Percentiles rank a stretch among this genome's conserved stretches.
Conservation (phyloP, 805 yeast genomes). For the Ogataea ganodermae region DNA sequence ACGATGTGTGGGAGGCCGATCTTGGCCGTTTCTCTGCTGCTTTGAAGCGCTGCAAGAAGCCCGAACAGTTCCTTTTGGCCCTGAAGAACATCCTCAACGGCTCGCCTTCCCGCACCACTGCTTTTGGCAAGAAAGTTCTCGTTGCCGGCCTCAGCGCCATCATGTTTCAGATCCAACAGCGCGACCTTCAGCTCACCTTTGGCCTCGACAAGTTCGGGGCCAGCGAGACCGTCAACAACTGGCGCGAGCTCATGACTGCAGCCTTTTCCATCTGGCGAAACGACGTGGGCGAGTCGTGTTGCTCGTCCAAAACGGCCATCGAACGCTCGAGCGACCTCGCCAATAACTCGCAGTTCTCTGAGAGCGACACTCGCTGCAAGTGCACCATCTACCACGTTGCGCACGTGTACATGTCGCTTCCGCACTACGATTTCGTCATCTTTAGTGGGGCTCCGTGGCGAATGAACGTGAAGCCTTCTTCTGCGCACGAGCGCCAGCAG, state of each 20-base stretch:
- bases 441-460: conserved; percentile 83
- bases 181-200: conserved; percentile 61
- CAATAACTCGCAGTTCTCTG: conserved; percentile 35
- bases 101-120: conserved; percentile 45
- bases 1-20: conserved; percentile 52
- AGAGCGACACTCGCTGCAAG: conserved; percentile 53
- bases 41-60: conserved; percentile 31
- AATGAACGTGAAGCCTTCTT: conserved; percentile 65
- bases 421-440: conserved; percentile 77
- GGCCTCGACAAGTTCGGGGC: conserved; percentile 41
- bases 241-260: conserved; percentile 71
- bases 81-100: conserved; percentile 60
- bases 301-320: conserved; percentile 37
- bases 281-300: conserved; percentile 43
- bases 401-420: conserved; percentile 68
- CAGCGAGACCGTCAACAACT: conserved; percentile 41
- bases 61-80: conserved; percentile 53
- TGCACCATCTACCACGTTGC: conserved; percentile 72
- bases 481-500: conserved; percentile 47
- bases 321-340: conserved; percentile 31
- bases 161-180: conserved; percentile 71
- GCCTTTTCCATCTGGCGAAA: conserved; percentile 73
- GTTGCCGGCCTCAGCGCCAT: conserved; percentile 68
- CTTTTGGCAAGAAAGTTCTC: conserved; percentile 67
- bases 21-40: conserved; percentile 23